A percentile compares a stretch with the other conserved stretches of the same genome.
phyloP scores from a whole-genome alignment of 164 flowering plant species.

The Nymphaea thermarum region DNA sequence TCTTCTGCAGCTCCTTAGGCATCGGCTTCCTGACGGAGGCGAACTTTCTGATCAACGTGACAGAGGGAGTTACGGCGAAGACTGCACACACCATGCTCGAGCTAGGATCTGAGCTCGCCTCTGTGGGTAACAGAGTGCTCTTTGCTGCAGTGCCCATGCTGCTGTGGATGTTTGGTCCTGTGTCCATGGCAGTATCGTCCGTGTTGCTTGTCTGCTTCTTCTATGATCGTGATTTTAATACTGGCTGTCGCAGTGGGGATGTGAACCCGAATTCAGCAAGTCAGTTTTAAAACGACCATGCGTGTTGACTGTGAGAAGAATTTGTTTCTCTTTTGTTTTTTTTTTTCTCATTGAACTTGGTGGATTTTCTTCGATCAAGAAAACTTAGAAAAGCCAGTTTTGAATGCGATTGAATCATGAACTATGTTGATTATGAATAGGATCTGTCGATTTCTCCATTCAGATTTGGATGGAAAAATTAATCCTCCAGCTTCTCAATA shows the following conservation, averaged over 20 bases:
- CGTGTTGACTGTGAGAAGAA: too few species aligned
- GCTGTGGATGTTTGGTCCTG: constrained; percentile 66
- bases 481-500: too few species aligned
- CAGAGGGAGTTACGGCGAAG: constrained; percentile 7
- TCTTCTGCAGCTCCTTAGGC: constrained; percentile 60
- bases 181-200: constrained; percentile 36
- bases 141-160: constrained; percentile 38
- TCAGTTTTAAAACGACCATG: too few species aligned
- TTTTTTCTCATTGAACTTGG: too few species aligned
- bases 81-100: constrained; percentile 25
- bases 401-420: too few species aligned
- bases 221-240: constrained; percentile 39
- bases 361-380: too few species aligned
- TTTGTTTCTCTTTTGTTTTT: too few species aligned
- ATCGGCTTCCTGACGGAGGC: constrained; percentile 41
- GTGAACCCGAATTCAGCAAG: too few species aligned
- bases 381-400: too few species aligned
- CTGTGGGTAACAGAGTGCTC: constrained; percentile 39
- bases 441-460: too few species aligned
- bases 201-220: constrained; percentile 40
- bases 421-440: too few species aligned
- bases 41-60: constrained; percentile 35
- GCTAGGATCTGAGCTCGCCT: constrained; percentile 38
- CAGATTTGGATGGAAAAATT: too few species aligned
- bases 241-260: background rate